Percentiles rank a stretch among this genome's conserved stretches.
phyloP scores from a whole-genome alignment of 2,329 filamentous ascomycete species.

The Zymoseptoria pseudotritici region DNA sequence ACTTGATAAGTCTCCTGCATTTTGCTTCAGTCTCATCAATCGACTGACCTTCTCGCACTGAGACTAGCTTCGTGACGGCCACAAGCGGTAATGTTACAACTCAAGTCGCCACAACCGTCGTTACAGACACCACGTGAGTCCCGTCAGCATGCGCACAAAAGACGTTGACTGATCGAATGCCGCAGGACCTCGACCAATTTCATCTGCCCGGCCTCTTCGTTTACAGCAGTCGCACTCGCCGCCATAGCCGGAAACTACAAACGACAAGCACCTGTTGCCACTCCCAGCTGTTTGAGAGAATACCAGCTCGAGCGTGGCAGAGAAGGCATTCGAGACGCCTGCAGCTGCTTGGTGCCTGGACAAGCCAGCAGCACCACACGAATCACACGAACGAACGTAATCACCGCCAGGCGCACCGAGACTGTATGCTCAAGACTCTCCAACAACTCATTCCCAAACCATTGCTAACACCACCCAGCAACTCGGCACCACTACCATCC shows the following conservation, averaged over 20 bases:
- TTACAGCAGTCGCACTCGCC: background rate
- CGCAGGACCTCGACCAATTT: background rate
- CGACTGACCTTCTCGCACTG: background rate
- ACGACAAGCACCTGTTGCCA: background rate
- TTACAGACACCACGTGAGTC: background rate
- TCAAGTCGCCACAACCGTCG: background rate
- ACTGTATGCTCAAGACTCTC: background rate
- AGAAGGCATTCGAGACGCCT: background rate
- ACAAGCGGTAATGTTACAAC: background rate
- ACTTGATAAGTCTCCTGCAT: conserved; percentile 2
- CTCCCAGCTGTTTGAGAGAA: background rate
- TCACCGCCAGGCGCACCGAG: background rate
- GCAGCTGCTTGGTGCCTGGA: background rate
- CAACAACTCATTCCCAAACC: background rate
- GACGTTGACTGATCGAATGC: background rate
- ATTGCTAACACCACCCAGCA: background rate
- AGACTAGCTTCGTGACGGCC: conserved; percentile 2
- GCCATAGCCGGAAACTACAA: background rate
- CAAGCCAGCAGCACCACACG: background rate
- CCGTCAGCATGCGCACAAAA: background rate
- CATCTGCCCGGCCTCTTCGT: background rate
- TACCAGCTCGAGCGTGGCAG: background rate
- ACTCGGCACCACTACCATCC: background rate
- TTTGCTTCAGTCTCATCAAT: background rate
- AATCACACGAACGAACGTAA: background rate